Conservation (phyloP, 768 basidiomycete genomes). For the Naganishia onofrii region DNA sequence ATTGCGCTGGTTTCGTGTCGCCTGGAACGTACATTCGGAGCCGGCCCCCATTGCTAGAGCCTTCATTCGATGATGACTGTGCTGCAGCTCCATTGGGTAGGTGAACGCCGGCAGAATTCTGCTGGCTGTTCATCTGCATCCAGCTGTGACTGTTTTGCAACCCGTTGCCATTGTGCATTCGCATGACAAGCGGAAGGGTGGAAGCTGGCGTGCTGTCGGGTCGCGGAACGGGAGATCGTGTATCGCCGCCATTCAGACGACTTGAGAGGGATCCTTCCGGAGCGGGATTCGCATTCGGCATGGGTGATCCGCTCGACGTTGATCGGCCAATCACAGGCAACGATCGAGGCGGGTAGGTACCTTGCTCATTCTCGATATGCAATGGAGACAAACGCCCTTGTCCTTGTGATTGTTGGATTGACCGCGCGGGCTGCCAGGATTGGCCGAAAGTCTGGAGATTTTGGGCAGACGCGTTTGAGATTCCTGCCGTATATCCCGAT, state of each 20-base stretch:
- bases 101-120: background rate
- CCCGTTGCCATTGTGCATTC: conserved; percentile 13
- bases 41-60: background rate
- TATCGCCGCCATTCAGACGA: conserved; percentile 3
- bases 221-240: background rate
- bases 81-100: background rate
- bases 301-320: background rate
- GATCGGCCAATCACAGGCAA: background rate
- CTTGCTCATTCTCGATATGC: background rate
- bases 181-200: background rate
- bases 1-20: conserved; percentile 1
- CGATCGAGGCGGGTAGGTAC: background rate
- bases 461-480: background rate
- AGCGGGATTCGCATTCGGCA: background rate
- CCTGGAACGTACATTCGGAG: conserved; percentile 6
- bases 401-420: background rate
- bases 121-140: background rate
- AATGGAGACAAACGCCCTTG: background rate
- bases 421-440: background rate
- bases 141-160: background rate
- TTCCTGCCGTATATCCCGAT: background rate
- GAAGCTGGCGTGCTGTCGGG: background rate
- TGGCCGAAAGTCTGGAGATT: background rate
- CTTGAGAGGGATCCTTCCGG: background rate
- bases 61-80: background rate